Percentiles rank a stretch among this genome's conserved stretches.
Conservation (phyloP, 805 yeast genomes). For the Barnettozyma wickerhamii region DNA sequence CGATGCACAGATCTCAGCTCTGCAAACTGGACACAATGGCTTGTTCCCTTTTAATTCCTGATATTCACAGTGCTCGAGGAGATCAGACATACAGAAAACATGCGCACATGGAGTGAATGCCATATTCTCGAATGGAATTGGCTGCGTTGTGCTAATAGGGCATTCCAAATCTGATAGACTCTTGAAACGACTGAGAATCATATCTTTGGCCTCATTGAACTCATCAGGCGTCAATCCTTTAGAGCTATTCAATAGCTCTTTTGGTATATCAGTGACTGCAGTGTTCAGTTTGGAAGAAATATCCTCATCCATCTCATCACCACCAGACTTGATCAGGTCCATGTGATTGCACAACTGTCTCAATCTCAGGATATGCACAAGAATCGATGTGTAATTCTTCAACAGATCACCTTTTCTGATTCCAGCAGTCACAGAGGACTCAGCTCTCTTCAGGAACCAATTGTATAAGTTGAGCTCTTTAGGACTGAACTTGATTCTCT, state of each 20-base stretch:
- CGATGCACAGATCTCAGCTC: slow-evolving; percentile 49
- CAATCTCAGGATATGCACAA: slow-evolving; percentile 77
- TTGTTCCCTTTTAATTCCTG: slow-evolving; percentile 44
- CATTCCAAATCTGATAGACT: slow-evolving; percentile 58
- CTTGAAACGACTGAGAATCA: slow-evolving; percentile 30
- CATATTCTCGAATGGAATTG: slow-evolving; percentile 49
- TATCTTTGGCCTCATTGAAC: slow-evolving; percentile 10
- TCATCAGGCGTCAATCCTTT: slow-evolving; percentile 14
- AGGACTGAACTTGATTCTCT: slow-evolving; percentile 60
- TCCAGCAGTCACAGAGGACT: slow-evolving; percentile 54
- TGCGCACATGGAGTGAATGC: slow-evolving; percentile 79
- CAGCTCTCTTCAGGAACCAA: slow-evolving; percentile 65
- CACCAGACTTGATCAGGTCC: slow-evolving; percentile 49
- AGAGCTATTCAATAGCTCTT: slow-evolving; percentile 12
- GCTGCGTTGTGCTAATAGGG: slow-evolving; percentile 74
- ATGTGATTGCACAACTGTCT: slow-evolving; percentile 89
- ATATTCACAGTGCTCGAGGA: slow-evolving; percentile 69
- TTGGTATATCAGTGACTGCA: slow-evolving; percentile 15
- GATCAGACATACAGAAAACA: slow-evolving; percentile 67
- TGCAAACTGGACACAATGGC: slow-evolving; percentile 74
- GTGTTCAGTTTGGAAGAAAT: slow-evolving; percentile 20
- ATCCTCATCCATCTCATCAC: slow-evolving; percentile 51
- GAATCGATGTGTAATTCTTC: slow-evolving; percentile 69
- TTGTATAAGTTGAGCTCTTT: slow-evolving; percentile 64
- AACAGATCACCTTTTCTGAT: slow-evolving; percentile 62